These are phyloP conservation scores for Canavalia gladiata DNA, from an alignment of 306 rosid species.

Conservation along the genomic window DNA sequence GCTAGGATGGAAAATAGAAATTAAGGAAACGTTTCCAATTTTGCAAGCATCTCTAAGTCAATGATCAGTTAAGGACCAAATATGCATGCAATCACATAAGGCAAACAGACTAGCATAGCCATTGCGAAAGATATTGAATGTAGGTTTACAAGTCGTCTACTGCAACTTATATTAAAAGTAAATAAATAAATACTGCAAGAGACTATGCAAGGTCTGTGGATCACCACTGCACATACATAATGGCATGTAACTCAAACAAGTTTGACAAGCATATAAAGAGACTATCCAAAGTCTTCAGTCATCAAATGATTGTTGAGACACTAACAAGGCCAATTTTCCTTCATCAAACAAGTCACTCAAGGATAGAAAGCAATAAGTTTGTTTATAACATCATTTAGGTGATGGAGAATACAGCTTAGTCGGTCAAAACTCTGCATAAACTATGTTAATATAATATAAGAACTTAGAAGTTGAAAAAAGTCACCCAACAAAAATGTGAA, in stretches of 20 bases:
- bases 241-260: constrained; percentile 20
- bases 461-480: neutral
- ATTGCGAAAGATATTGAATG: constrained; percentile 2
- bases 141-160: constrained; percentile 24
- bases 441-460: constrained; percentile 4
- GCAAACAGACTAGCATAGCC: constrained; percentile 26
- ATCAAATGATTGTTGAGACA: constrained; percentile 17
- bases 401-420: constrained; percentile 19
- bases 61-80: constrained; percentile 23
- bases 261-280: constrained; percentile 28
- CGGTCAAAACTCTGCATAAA: constrained; percentile 13
- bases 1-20: neutral
- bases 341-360: constrained; percentile 32
- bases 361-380: constrained; percentile 12
- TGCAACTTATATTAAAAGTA: constrained; percentile 12
- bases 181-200: constrained; percentile 8
- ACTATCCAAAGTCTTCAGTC: constrained; percentile 23
- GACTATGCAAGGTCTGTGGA: constrained; percentile 12
- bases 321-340: constrained; percentile 33
- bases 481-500: neutral
- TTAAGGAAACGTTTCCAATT: neutral
- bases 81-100: constrained; percentile 28
- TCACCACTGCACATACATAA: constrained; percentile 14
- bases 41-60: constrained; percentile 19
- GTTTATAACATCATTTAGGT: constrained; percentile 10